These are phyloP conservation scores for Cercospora berteroae DNA, from an alignment of 2,329 filamentous ascomycete genomes.

Conservation along the genomic window DNA sequence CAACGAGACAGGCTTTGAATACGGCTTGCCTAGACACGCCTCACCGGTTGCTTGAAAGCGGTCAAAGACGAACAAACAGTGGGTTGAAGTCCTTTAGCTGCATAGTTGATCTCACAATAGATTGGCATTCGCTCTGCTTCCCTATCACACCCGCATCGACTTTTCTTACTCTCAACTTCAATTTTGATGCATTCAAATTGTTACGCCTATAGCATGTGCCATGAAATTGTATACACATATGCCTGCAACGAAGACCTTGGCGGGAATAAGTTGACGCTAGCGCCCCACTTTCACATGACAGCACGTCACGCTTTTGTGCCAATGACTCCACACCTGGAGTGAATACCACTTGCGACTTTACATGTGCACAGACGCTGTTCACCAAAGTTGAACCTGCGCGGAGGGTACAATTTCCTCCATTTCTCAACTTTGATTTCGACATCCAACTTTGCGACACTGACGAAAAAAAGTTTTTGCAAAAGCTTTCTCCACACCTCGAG, in stretches of 20 bases:
- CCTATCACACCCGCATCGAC: neutral
- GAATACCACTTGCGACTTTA: neutral
- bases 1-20: neutral
- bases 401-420: neutral
- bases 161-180: neutral
- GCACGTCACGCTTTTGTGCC: neutral
- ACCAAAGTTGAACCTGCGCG: neutral
- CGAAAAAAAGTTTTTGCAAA: slow-evolving; percentile 2
- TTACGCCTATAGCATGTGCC: neutral
- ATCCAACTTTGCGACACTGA: neutral
- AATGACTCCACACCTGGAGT: neutral
- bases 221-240: neutral
- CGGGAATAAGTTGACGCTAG: neutral
- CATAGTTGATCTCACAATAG: neutral
- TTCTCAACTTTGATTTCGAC: neutral
- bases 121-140: neutral
- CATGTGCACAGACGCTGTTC: neutral
- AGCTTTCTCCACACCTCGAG: neutral
- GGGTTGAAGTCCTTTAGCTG: neutral
- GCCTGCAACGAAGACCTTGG: neutral
- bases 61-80: neutral
- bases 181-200: neutral
- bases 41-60: neutral
- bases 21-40: neutral
- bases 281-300: slow-evolving; percentile 7